Base-by-base conservation (phyloP, 805 yeast species). In the Candida vaughaniae region DNA sequence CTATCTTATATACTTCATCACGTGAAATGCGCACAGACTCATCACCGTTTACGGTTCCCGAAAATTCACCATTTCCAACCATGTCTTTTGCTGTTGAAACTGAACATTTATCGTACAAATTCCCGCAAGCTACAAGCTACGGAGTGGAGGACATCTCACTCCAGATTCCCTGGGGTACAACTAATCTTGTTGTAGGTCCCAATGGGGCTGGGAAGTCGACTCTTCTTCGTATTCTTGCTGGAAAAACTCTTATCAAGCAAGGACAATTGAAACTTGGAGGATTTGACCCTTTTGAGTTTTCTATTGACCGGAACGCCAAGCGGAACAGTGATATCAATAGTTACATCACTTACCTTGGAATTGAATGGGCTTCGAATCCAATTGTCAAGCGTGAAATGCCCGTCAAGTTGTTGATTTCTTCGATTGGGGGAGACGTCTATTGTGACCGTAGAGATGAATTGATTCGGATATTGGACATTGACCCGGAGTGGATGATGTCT, bases 121-220 rank as follows among this genome's bases (percentile, higher is more conserved):
- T 85, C 53, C 76, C 83, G 1, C 60, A 64, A 5, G 66, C 73
- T 36, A 66, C 73, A 3, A 71, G 73, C 34, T 75, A 85, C 3
- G 95, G 96, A 0, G 66, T 93, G 11, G 73, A 74, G 20, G 71
- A 85, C 31, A 73, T 91, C 43, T 67, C 71, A 25, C 52, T 93
- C 27, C 48, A 65, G 9, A 71, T 93, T 15, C 79, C 82, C 1
- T 77, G 84, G 73, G 80, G 84, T 5, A 76, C 91, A 1, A 73
- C 96, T 42, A 78, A 90, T 8, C 66, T 93, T 23, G 60, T 93
- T 6, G 73, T 93, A 16, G 99, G 99, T 0, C 95, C 98, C 9
- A 90, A 90, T 51, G 99, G 99, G 14, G 98, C 99, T 1, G 98
- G 99, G 4, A 93, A 93, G 58, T 86, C 96, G 1, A 93, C 99